Base-by-base conservation (phyloP, 371 early-diverging fungal species). In the Apophysomyces ossiformis region DNA sequence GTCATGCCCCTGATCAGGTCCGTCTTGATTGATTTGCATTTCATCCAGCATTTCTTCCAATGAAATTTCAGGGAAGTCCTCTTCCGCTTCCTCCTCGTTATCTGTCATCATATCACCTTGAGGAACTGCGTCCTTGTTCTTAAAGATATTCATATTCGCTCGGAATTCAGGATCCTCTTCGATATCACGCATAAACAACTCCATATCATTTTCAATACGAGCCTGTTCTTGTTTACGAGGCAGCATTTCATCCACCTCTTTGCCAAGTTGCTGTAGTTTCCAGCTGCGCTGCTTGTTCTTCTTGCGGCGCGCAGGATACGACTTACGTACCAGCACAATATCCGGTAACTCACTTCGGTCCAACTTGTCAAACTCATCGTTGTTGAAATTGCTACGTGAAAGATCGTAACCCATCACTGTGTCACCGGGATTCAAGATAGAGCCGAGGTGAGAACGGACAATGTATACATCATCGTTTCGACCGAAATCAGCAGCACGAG, bases 121-220 rank as follows among this genome's bases (percentile, higher is more conserved):
- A 26, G 79, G 87, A 12, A 71, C 81, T 7, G 66, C 82, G 70
- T 74, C 78, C 36, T 77, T 68, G 69, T 69, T 67, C 83, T 94
- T 96, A 87, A 95, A 98, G 61, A 98, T 87, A 65, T 97, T 95
- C 72, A 97, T 84, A 71, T 90, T 93, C 58, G 92, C 89, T 68
- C 99, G 88, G 72, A 97, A 87, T 79, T 98, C 98, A 32, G 92
- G 86, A 85, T 98, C 98, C 83, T 96, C 98, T 81, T 98, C 98
- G 60, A 98, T 84, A 79, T 98, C 99, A 68, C 93, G 88, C 88
- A 95, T 85, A 84, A 96, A 96, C 78, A 90, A 65, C 72, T 96
- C 96, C 73, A 89, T 91, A 61, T 96, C 96, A 50, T 85, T 77
- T 70, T 93, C 92, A 65, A 86, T 84, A 71, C 86, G 85, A 57